Percentiles rank a stretch among this genome's conserved stretches.
Evolutionary conservation across 257 asterid genomes (phyloP).

Genomic region (Avicennia marina): DNA sequence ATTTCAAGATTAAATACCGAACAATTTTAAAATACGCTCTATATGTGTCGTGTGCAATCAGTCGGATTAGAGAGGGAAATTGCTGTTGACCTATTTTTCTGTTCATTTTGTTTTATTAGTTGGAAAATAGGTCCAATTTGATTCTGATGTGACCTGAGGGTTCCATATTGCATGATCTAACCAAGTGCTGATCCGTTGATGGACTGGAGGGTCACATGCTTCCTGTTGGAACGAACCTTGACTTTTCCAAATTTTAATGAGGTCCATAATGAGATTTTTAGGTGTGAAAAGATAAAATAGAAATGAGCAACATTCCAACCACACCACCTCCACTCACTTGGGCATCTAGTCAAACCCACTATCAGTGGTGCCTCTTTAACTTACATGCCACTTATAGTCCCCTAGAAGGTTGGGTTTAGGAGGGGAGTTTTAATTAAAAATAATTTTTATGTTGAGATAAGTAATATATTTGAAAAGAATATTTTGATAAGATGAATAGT

Average conservation of each 20-base stretch:
- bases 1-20: no score
- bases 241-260: constrained; percentile 12
- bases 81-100: no score
- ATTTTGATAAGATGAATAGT: no score
- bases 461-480: no score
- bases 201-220: constrained; percentile 29
- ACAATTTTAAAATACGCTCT: no score
- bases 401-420: no score
- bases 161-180: constrained; percentile 30
- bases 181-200: constrained; percentile 10
- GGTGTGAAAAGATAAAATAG: constrained; percentile 15
- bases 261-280: constrained; percentile 2
- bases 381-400: constrained; percentile 18
- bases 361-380: constrained; percentile 31
- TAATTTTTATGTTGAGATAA: no score
- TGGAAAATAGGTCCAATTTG: constrained; percentile 9
- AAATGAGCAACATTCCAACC: constrained; percentile 1
- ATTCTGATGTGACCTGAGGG: constrained; percentile 17
- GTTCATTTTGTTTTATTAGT: no score
- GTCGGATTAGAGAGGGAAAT: no score
- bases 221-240: constrained; percentile 13
- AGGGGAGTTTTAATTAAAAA: no score
- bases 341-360: constrained; percentile 38
- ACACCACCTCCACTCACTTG: constrained; percentile 22
- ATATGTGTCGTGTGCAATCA: no score